Evolutionary conservation across 768 basidiomycete species (phyloP), one percentile per base, ranked within the genome.

Genomic region (Lactarius hengduanensis): DNA sequence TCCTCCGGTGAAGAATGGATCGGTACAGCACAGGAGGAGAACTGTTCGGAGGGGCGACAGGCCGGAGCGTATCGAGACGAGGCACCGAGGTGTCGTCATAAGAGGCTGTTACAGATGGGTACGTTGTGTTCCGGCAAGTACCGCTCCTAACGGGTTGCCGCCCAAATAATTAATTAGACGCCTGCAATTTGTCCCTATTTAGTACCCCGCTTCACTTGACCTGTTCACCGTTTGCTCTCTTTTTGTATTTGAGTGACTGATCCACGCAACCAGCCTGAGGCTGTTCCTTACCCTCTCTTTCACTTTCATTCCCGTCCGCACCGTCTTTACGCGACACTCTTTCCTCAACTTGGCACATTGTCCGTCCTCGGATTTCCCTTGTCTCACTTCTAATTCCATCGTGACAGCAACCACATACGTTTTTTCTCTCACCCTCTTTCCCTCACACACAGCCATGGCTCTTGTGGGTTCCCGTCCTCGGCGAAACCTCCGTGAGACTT

Each of bases 401-500:
- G 45, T 10, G 20, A 47, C n/a, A 47, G 45, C 45, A 47, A 47
- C 45, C 45, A 10, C 45, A 20, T 4, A 20, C 45, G 3, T n/a
- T 18, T n/a, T 3, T 45, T 45, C 45, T 20, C 7, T 20, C 10
- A 13, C 50, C 15, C 26, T 13, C 30, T n/a, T 26, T 57, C 11
- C 18, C 59, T 40, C 15, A 30, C 32, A 32, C 8, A 10, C 26
- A 20, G 41, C 9, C 36, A 63, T 67, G 53, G 20, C 62, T 22
- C 22, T 56, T 38, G 54, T 63, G 26, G 62, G 57, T 6, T 16
- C 61, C 20, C 66, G 62, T 40, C 54, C 66, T 13, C 57, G 45
- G 43, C 66, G 58, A 22, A 38, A 28, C 50, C 22, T 26, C 8
- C 66, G 62, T 32, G 62, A 40, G 13, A 15, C 54, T 18, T 40